These are phyloP conservation scores for Boletus semigastroideus DNA, from an alignment of 1,284 basidiomycete species.

Conservation along the genomic window DNA sequence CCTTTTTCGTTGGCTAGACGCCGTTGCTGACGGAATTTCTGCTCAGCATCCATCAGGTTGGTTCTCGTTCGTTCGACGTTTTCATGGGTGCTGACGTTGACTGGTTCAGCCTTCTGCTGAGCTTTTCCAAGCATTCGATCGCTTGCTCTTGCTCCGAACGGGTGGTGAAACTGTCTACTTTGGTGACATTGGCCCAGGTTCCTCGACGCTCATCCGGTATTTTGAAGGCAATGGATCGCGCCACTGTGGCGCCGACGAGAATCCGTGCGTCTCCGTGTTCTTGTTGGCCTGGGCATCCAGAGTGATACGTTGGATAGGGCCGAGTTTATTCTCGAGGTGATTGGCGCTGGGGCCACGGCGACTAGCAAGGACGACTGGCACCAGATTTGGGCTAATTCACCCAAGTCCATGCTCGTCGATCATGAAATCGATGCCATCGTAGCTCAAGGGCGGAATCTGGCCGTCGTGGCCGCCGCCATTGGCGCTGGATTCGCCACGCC, in stretches of 20 bases:
- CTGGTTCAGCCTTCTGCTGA: conserved; percentile 65
- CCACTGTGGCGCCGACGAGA: conserved; percentile 42
- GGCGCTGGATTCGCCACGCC: conserved; percentile 53
- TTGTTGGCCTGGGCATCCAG: not conserved
- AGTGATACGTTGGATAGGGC: conserved; percentile 40
- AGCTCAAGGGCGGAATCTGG: conserved; percentile 35
- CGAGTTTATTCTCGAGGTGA: conserved; percentile 70
- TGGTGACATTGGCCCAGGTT: conserved; percentile 67
- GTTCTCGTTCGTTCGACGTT: not conserved
- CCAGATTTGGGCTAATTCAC: conserved; percentile 42
- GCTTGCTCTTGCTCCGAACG: conserved; percentile 55
- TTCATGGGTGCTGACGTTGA: conserved; percentile 16
- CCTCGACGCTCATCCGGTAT: conserved; percentile 60
- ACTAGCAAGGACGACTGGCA: conserved; percentile 47
- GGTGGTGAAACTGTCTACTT: conserved; percentile 81
- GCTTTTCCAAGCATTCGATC: conserved; percentile 68
- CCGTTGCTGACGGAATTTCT: not conserved
- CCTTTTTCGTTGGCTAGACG: conserved; percentile 13
- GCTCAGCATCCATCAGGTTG: conserved; percentile 26
- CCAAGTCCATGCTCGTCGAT: conserved; percentile 35
- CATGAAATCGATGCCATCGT: conserved; percentile 42
- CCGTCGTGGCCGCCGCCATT: conserved; percentile 33
- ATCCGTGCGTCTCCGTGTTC: conserved; percentile 34
- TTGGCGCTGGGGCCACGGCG: conserved; percentile 63
- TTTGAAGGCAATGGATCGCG: conserved; percentile 65